Evolutionary conservation across 768 basidiomycete species (phyloP).

Genomic region (Lactifluus pinguis): DNA sequence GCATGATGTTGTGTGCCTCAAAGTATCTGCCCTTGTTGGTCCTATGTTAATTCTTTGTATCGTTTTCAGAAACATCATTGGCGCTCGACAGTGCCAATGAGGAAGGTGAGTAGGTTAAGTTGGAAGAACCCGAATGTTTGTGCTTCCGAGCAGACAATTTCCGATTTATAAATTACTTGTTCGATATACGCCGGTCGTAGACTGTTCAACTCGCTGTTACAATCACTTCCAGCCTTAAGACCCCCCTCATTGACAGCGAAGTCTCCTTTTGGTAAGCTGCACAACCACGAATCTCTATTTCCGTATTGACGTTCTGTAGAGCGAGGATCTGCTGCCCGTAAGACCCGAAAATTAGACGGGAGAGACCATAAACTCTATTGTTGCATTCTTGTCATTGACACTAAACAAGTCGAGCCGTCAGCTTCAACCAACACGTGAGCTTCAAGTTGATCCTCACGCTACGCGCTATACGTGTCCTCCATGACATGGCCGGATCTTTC

Average conservation of each 20-base stretch:
- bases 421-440: constrained; percentile 68
- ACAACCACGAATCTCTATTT: not conserved
- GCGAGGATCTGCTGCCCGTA: constrained; percentile 67
- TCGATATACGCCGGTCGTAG: not conserved
- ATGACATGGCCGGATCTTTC: constrained; percentile 66
- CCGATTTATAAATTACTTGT: not conserved
- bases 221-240: constrained; percentile 5
- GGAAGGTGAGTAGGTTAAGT: constrained; percentile 18
- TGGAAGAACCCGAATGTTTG: not conserved
- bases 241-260: not conserved
- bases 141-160: not conserved
- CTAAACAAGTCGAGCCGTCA: constrained; percentile 40
- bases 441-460: constrained; percentile 19
- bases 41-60: not conserved
- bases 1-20: constrained; percentile 1
- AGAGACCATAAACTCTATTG: constrained; percentile 54
- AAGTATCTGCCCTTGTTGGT: not conserved
- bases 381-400: constrained; percentile 19
- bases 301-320: constrained; percentile 30
- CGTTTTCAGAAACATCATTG: not conserved
- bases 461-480: constrained; percentile 39
- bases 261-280: not conserved
- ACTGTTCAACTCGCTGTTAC: not conserved
- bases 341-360: constrained; percentile 54
- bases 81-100: not conserved